These are phyloP conservation scores for Xylaria intraflava DNA, from an alignment of 495 filamentous ascomycete species.

Conservation along the genomic window DNA sequence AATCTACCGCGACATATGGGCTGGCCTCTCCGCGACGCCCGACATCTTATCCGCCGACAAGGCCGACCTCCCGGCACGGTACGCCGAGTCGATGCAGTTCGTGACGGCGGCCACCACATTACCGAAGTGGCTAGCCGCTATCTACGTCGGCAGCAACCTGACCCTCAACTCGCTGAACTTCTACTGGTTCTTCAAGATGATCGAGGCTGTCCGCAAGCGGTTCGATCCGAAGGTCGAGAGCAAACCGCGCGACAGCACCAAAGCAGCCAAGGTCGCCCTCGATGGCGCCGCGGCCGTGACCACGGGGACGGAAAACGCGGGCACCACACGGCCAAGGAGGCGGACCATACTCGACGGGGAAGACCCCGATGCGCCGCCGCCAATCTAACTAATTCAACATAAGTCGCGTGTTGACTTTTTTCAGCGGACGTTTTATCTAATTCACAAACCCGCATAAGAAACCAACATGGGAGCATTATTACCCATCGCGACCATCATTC, in stretches of 20 bases:
- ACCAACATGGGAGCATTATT: too few species aligned
- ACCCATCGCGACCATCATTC: too few species aligned
- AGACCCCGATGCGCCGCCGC: conserved; percentile 24
- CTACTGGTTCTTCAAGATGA: conserved; percentile 97
- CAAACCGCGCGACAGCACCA: conserved; percentile 14
- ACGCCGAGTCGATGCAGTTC: conserved; percentile 40
- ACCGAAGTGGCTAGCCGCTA: conserved; percentile 71
- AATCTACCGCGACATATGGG: conserved; percentile 78
- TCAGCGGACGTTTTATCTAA: too few species aligned
- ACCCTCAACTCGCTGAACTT: conserved; percentile 83
- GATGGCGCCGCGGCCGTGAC: conserved; percentile 23
- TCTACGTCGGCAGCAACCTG: conserved; percentile 72
- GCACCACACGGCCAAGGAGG: conserved; percentile 15
- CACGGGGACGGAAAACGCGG: conserved; percentile 8
- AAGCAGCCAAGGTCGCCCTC: conserved; percentile 17
- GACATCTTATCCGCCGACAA: conserved; percentile 22
- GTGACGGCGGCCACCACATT: conserved; percentile 44
- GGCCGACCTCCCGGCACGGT: conserved; percentile 27
- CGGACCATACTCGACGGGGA: conserved; percentile 28
- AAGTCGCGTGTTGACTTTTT: neutral
- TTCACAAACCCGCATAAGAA: too few species aligned
- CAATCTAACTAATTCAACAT: too few species aligned
- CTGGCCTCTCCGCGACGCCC: conserved; percentile 44
- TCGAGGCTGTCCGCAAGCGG: conserved; percentile 79
- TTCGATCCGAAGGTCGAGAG: conserved; percentile 53